A percentile compares a stretch with the other conserved stretches of the same genome.
These are phyloP conservation scores for Termitomyces sp. DNA, from an alignment of 768 basidiomycete species.

Conservation along the genomic window DNA sequence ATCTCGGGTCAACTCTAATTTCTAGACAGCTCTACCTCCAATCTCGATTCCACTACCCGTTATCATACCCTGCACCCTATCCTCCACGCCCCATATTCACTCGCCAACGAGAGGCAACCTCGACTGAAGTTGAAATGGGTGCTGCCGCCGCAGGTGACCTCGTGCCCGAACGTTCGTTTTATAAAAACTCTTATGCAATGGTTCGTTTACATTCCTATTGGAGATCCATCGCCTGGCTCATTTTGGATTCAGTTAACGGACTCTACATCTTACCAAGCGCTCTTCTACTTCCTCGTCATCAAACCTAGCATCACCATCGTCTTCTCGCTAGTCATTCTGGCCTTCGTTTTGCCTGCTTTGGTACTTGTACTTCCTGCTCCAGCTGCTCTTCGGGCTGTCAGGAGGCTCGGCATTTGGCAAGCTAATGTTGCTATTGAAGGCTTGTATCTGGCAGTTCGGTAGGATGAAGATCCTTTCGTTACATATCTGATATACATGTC, in stretches of 20 bases:
- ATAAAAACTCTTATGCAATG: conserved; percentile 80
- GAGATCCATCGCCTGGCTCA: not conserved
- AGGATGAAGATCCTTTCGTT: not conserved
- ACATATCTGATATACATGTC: not conserved
- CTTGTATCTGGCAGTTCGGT: conserved; percentile 39
- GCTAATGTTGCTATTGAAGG: conserved; percentile 81
- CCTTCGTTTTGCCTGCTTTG: conserved; percentile 53
- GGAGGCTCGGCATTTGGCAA: conserved; percentile 75
- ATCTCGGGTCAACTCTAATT: not conserved
- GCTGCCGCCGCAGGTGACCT: conserved; percentile 17
- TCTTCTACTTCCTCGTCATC: conserved; percentile 87
- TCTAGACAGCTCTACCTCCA: conserved; percentile 54
- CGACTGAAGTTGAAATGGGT: conserved; percentile 46
- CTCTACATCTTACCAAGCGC: conserved; percentile 74
- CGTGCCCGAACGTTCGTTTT: conserved; percentile 66
- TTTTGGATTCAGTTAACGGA: conserved; percentile 61
- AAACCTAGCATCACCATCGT: conserved; percentile 77
- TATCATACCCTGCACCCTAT: conserved; percentile 56
- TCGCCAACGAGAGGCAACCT: conserved; percentile 46
- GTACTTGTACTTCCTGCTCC: conserved; percentile 65
- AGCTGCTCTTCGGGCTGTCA: conserved; percentile 55
- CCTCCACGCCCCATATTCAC: conserved; percentile 74
- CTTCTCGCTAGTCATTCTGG: conserved; percentile 48
- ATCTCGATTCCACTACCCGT: conserved; percentile 61
- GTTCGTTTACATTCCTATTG: conserved; percentile 29